Evolutionary conservation across 140 eudicot species (phyloP), one percentile per base, ranked within the genome.

Genomic region (Cichorium intybus): DNA sequence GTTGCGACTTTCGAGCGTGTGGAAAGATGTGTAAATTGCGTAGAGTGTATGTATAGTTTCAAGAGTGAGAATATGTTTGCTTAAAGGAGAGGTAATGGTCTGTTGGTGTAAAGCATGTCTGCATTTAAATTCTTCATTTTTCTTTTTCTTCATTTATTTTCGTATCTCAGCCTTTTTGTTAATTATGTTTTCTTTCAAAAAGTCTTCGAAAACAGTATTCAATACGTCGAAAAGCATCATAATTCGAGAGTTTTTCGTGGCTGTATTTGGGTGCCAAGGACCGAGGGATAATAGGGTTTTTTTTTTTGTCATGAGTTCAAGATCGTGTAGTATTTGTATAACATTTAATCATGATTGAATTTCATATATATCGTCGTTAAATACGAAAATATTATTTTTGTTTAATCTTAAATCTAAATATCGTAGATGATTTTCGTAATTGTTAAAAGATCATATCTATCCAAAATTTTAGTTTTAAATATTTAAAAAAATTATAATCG

Each of bases 51-150:
- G 61, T 73, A 56, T 71, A 66, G 60, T 43, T 39, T 41, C 51
- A 31, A 34, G 33, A 46, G 49, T 10, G 46, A 5, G 71, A 45
- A 70, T 15, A 61, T 26, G 53, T 73, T 64, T 64, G 68, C 73
- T 73, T 64, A 73, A 56, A 54, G 73, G 56, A 73, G 66, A 73
- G 78, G 78, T 66, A 31, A 73, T 29, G 24, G 66, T 23, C 43
- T 53, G 51, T 21, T 27, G 29, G 18, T 27, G 63, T 24, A 55
- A 63, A 45, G 60, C 72, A 54, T 63, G 41, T 63, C 51, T 28
- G 34, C 16, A 17, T 20, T 73, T 64, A 39, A 21, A 12, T 2
- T 49, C 52, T 62, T 37, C 27, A 49, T 47, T 60, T 34, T 12
- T 24, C 16, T 5, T 52, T 66, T 23, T 22, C 28, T 6, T 18